Percentiles rank a stretch among this genome's conserved stretches.
These are phyloP conservation scores for Alternaria brassicicola DNA, from an alignment of 2,329 filamentous ascomycete species.

Conservation along the genomic window DNA sequence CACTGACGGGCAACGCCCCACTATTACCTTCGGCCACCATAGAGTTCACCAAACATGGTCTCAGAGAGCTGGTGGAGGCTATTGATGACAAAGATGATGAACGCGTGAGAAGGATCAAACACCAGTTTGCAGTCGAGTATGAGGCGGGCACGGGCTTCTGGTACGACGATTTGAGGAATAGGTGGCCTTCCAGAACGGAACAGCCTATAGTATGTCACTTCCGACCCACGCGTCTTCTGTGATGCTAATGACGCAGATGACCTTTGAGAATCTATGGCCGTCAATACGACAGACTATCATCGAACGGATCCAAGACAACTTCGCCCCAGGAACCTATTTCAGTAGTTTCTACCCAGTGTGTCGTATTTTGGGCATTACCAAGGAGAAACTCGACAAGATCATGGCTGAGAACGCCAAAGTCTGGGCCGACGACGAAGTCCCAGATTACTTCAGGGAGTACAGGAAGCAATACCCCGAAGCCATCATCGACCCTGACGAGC, in stretches of 20 bases:
- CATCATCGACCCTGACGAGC: conserved; percentile 26
- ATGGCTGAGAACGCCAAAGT: conserved; percentile 12
- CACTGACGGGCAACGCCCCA: not conserved
- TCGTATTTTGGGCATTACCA: conserved; percentile 18
- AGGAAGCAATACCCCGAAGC: conserved; percentile 11
- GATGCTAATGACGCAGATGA: conserved; percentile 11
- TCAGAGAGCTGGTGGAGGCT: conserved; percentile 7
- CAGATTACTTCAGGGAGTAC: conserved; percentile 9
- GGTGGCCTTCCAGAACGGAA: not conserved
- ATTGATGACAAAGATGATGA: not conserved
- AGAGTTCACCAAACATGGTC: not conserved
- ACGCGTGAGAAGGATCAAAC: conserved; percentile 1
- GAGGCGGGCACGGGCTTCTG: conserved; percentile 2
- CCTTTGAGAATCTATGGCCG: conserved; percentile 21
- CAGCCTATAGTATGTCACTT: conserved; percentile 1
- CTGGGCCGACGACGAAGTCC: conserved; percentile 15
- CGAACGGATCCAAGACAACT: conserved; percentile 19
- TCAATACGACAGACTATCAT: conserved; percentile 31
- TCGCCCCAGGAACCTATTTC: not conserved
- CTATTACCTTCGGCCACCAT: not conserved
- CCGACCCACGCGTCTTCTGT: not conserved
- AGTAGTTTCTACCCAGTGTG: conserved; percentile 12
- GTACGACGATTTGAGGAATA: conserved; percentile 16
- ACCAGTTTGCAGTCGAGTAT: conserved; percentile 12
- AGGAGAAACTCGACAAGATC: conserved; percentile 6